Conservation (phyloP, 23 red algal genomes). For the Gracilaria gracilis region DNA sequence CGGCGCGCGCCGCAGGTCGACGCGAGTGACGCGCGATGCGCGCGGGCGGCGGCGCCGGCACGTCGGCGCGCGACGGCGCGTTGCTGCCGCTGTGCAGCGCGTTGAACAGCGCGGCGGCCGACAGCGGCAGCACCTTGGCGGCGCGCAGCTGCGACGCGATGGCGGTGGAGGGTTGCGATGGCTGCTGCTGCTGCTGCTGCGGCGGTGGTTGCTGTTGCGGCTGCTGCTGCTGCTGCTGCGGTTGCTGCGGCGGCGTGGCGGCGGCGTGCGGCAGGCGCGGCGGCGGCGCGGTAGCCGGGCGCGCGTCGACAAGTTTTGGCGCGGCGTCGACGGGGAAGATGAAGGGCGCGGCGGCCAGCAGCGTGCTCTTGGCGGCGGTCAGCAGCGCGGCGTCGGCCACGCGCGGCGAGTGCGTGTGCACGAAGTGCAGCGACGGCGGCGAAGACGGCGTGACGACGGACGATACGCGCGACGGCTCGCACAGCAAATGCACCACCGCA, state of each 20-base stretch:
- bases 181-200: neutral
- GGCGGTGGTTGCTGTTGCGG: neutral
- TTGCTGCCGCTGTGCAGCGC: neutral
- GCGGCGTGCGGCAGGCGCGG: neutral
- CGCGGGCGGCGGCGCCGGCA: neutral
- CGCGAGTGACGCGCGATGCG: neutral
- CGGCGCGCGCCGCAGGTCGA: neutral
- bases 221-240: neutral
- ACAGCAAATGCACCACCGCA: neutral
- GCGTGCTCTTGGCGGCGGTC: constrained; percentile 13
- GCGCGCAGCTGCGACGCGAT: constrained; percentile 9
- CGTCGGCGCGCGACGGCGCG: neutral
- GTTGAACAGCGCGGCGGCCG: neutral
- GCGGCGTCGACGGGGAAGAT: constrained; percentile 39
- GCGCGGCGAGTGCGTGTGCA: neutral
- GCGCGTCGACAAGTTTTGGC: neutral
- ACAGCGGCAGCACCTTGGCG: constrained; percentile 5
- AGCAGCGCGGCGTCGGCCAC: neutral
- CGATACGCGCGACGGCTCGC: neutral
- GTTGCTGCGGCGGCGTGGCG: neutral
- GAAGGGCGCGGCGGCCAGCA: constrained; percentile 34
- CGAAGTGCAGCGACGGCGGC: neutral
- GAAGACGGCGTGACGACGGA: neutral
- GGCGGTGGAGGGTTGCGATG: neutral
- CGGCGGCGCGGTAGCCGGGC: constrained; percentile 17